phyloP scores from a whole-genome alignment of 2,329 filamentous ascomycete genomes.

The Cytospora piceicola region DNA sequence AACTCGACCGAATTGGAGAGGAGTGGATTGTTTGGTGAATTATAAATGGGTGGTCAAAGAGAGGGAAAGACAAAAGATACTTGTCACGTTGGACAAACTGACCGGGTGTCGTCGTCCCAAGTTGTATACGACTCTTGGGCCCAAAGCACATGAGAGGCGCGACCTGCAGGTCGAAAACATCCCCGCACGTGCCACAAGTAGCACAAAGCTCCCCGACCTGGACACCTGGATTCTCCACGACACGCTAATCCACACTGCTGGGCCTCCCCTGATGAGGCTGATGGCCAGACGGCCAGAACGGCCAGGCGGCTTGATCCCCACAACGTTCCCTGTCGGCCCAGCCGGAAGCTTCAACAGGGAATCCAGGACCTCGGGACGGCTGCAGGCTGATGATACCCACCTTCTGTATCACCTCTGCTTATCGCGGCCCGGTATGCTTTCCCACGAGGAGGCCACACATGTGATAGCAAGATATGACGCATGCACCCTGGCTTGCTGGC shows the following conservation, averaged over 20 bases:
- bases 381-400: neutral
- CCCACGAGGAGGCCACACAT: too few relatives aligned
- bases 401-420: too few relatives aligned
- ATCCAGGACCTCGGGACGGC: neutral
- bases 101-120: neutral
- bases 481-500: too few relatives aligned
- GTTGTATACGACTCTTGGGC: neutral
- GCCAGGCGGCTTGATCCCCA: neutral
- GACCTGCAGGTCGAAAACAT: conserved; percentile 27
- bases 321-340: neutral
- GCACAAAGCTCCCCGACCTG: conserved; percentile 24
- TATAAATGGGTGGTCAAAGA: neutral
- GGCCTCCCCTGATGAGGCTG: neutral
- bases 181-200: conserved; percentile 28
- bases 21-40: neutral
- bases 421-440: too few relatives aligned
- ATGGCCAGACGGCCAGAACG: neutral
- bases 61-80: neutral
- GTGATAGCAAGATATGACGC: too few relatives aligned
- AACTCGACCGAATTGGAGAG: neutral
- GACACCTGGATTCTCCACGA: conserved; percentile 23
- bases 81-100: neutral
- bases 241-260: conserved; percentile 10
- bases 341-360: neutral
- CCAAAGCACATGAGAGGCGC: conserved; percentile 14